phyloP scores from a whole-genome alignment of 177 flowering plant genomes.

The Vitis hybrid region DNA sequence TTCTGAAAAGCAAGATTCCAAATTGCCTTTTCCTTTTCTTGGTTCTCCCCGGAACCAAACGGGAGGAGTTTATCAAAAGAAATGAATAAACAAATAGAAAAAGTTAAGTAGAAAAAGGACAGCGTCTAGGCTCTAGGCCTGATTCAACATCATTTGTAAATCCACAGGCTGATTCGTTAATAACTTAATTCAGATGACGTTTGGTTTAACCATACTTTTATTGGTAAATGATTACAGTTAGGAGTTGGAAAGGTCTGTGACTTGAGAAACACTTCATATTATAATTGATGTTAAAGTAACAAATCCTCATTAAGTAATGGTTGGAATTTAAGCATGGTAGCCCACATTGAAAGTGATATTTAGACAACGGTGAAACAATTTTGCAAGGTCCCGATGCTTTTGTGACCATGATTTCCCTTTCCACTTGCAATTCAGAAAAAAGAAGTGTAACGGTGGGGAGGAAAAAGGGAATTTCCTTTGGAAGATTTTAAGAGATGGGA shows the following conservation, averaged over 20 bases:
- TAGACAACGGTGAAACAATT: background rate
- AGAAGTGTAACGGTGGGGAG: background rate
- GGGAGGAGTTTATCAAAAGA: no score
- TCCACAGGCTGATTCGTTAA: background rate
- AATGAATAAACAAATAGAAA: no score
- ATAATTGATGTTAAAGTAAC: background rate
- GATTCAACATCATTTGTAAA: background rate
- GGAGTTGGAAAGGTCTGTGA: conserved; percentile 1
- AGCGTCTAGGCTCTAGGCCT: background rate
- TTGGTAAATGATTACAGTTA: background rate
- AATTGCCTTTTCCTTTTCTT: no score
- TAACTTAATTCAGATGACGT: conserved; percentile 5
- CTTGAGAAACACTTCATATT: conserved; percentile 10
- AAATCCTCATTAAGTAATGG: conserved; percentile 1
- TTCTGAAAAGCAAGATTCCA: no score
- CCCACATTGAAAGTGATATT: conserved; percentile 7
- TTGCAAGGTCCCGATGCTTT: background rate
- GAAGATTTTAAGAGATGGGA: background rate
- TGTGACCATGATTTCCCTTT: background rate
- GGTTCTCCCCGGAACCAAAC: no score
- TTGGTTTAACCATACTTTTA: conserved; percentile 4
- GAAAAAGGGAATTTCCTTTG: background rate
- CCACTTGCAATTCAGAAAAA: background rate
- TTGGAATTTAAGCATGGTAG: conserved; percentile 4
- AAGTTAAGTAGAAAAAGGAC: background rate